A percentile compares a stretch with the other conserved stretches of the same genome.
Evolutionary conservation across 108 stramenopile species (phyloP).

Genomic region (Asterionellopsis glacialis): DNA sequence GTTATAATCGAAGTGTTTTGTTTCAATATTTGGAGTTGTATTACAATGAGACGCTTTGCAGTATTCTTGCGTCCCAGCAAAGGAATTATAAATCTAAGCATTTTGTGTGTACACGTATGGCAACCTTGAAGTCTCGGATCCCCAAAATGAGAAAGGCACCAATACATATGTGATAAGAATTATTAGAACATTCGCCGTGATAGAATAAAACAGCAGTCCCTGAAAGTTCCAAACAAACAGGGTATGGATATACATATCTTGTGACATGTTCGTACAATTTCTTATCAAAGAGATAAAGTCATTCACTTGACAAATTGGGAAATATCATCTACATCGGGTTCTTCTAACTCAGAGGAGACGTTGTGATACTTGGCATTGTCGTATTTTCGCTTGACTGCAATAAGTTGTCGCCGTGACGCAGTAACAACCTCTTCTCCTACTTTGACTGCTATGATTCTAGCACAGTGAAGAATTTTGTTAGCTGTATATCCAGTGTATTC

Average conservation of each 20-base stretch:
- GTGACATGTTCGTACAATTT: background rate
- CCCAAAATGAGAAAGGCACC: too few species aligned
- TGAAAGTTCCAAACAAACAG: too few species aligned
- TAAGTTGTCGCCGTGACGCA: slow-evolving; percentile 40
- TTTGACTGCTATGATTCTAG: slow-evolving; percentile 6
- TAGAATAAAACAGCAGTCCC: too few species aligned
- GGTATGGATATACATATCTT: background rate
- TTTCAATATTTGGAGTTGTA: too few species aligned
- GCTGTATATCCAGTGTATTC: slow-evolving; percentile 61
- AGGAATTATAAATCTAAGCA: too few species aligned
- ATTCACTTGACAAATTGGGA: background rate
- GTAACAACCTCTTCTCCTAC: slow-evolving; percentile 44
- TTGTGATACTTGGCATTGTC: slow-evolving; percentile 37
- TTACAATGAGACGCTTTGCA: too few species aligned
- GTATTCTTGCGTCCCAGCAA: too few species aligned
- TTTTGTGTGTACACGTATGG: too few species aligned
- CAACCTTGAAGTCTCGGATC: too few species aligned
- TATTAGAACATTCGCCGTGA: too few species aligned
- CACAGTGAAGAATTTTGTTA: slow-evolving; percentile 20
- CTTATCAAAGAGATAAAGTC: background rate
- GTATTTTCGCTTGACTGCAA: slow-evolving; percentile 69
- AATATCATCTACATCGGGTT: background rate
- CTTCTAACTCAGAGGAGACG: slow-evolving; percentile 29
- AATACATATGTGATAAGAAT: too few species aligned
- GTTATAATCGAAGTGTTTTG: too few species aligned